Evolutionary conservation across 495 filamentous ascomycete genomes (phyloP), one percentile per base, ranked within the genome.

Genomic region (Tirmania nivea): DNA sequence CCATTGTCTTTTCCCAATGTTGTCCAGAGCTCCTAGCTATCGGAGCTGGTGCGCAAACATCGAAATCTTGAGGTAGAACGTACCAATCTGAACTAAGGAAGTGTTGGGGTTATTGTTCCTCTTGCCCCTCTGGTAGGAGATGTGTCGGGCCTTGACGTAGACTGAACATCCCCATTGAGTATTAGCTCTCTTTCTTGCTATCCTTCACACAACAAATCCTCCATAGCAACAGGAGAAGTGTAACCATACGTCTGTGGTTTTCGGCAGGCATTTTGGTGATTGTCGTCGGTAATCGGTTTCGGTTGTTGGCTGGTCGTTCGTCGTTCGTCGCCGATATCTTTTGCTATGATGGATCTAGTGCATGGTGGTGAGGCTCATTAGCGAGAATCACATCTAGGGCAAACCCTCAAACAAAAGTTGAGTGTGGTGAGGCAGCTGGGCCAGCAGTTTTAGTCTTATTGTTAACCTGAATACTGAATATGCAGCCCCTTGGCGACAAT

Each of bases 81-180:
- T 50, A 50, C 48, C 85, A 67, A 97, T 92, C 77, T 94, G 85
- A 75, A 97, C 79, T 71, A 97, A 75, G 66, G 75, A 79, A 50
- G 84, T 92, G 73, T 78, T 78, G 59, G 85, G 81, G 75, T 84
- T 87, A 66, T 78, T 83, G 69, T 74, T 79, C 69, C 80, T 79
- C 75, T 86, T 83, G 62, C 79, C 78, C 65, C 88, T 84, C 75
- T 89, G 83, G 77, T 92, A 94, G 73, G 82, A 88, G 67, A 94
- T 73, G 77, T 94, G 88, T 67, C 80, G 83, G 48, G 48, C 48
- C 48, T 50, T 50, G 48, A 50, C 48, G 48, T 50, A 50, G 16
- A 50, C 48, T 50, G n/a, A 31, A 50, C 25, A 1, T 50, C 48
- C 11, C 14, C n/a, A 50, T 19, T 50, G 11, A 16, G 20, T 31